Base-by-base conservation (phyloP, 768 basidiomycete species). In the Tephrocybe sp. region DNA sequence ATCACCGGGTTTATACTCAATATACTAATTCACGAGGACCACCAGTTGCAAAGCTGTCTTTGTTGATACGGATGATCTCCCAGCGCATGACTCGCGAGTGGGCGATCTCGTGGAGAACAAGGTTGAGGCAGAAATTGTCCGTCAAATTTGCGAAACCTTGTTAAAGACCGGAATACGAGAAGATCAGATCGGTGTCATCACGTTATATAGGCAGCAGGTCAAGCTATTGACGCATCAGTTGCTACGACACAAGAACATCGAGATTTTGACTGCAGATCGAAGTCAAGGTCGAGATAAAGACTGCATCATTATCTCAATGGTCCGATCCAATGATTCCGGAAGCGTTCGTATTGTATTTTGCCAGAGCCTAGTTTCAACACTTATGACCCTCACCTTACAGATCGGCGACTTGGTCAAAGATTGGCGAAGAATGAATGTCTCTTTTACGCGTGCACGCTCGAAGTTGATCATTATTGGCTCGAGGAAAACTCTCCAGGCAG, bases 221-320 rank as follows among this genome's bases (percentile, higher is more conserved):
- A 98, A 98, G 70, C 76, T 95, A 1, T 68, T 99, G 24, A 77
- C 83, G 0, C 76, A 88, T 54, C 67, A 87, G 36, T 64, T 98
- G 30, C 69, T 74, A 27, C 68, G 66, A 35, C 73, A 72, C 49
- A 73, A 76, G 31, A 79, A 73, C 1, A 73, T 96, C 12, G 95
- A 98, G 66, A 81, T 94, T 39, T 69, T 96, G 51, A 98, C 95
- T 0, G 94, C 92, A 4, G 96, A 98, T 69, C 86, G 84, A 49
- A 92, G 89, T 66, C 95, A 97, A 68, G 95, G 96, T 0, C 71
- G 96, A 40, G 96, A 99, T 69, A 98, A 99, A 65, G 92, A 96
- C 38, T 93, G 91, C 63, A 84, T 98, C 51, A 76, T 99, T 55
- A 87, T 98, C 45, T 94, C 92, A 16, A 82, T 98, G 75, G 94